These are phyloP conservation scores for Juglanconis oblonga DNA, from an alignment of 2,329 filamentous ascomycete species.

Conservation along the genomic window DNA sequence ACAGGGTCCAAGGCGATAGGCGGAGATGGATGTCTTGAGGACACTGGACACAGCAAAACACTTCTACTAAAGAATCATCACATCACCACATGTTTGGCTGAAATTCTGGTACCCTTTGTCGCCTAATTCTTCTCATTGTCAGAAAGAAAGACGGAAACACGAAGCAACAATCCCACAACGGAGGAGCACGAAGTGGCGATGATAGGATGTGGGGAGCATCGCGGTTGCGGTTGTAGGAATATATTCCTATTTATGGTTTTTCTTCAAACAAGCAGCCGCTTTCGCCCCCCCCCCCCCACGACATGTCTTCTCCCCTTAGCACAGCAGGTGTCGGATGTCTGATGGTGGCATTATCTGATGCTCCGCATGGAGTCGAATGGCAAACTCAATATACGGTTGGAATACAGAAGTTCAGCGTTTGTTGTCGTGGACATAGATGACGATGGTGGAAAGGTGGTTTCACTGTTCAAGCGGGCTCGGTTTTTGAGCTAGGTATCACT, in stretches of 20 bases:
- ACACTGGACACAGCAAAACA: not conserved
- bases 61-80: conserved; percentile 9
- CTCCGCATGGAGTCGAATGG: not conserved
- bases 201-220: not conserved
- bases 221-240: conserved; percentile 24
- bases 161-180: not conserved
- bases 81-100: conserved; percentile 12
- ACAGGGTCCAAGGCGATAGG: not conserved
- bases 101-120: not conserved
- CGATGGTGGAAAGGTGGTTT: not conserved
- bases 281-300: not conserved
- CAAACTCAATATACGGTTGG: not conserved
- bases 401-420: not conserved
- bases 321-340: not conserved
- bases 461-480: not conserved
- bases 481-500: not conserved
- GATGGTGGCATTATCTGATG: not conserved
- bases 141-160: conserved; percentile 3
- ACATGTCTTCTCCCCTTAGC: not conserved
- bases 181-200: not conserved
- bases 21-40: not conserved
- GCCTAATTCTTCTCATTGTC: not conserved
- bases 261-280: not conserved
- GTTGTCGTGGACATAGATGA: too few relatives aligned
- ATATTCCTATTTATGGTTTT: conserved; percentile 20